Conservation (phyloP, 2,329 filamentous ascomycete species). For the Xylariaceae sp. region DNA sequence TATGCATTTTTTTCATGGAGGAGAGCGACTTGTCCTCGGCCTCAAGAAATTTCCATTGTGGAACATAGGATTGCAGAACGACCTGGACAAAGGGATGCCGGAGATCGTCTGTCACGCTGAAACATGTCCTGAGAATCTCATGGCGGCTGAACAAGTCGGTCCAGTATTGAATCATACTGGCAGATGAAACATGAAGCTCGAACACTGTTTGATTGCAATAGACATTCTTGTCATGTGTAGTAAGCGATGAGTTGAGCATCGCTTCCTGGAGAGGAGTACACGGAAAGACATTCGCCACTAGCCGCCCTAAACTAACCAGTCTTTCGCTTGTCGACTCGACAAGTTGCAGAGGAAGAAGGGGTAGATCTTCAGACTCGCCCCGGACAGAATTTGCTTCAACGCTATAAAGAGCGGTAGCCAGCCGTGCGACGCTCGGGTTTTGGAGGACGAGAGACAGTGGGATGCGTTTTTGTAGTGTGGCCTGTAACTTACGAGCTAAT, state of each 20-base stretch:
- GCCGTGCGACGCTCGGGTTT: conserved; percentile 59
- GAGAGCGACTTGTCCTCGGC: conserved; percentile 9
- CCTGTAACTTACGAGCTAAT: conserved; percentile 55
- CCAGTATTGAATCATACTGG: conserved; percentile 58
- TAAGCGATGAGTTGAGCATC: conserved; percentile 62
- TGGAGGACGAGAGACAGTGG: conserved; percentile 68
- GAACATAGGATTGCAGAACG: conserved; percentile 47
- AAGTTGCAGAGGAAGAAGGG: conserved; percentile 21
- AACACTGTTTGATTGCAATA: conserved; percentile 75
- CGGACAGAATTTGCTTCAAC: background rate
- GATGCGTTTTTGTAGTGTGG: conserved; percentile 41
- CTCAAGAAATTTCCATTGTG: conserved; percentile 36
- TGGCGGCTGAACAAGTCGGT: conserved; percentile 58
- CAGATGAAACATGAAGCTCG: conserved; percentile 46
- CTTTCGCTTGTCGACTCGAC: conserved; percentile 24
- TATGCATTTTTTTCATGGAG: conserved; percentile 30
- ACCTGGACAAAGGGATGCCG: conserved; percentile 68
- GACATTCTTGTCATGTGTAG: conserved; percentile 33
- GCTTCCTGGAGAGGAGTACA: conserved; percentile 86
- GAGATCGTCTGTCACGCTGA: conserved; percentile 59
- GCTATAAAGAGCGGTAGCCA: conserved; percentile 40
- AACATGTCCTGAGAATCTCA: conserved; percentile 73
- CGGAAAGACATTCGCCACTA: conserved; percentile 59
- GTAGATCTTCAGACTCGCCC: background rate
- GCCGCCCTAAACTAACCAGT: conserved; percentile 28